phyloP scores from a whole-genome alignment of 2,329 filamentous ascomycete genomes.

The Aspergillus cejpii region DNA sequence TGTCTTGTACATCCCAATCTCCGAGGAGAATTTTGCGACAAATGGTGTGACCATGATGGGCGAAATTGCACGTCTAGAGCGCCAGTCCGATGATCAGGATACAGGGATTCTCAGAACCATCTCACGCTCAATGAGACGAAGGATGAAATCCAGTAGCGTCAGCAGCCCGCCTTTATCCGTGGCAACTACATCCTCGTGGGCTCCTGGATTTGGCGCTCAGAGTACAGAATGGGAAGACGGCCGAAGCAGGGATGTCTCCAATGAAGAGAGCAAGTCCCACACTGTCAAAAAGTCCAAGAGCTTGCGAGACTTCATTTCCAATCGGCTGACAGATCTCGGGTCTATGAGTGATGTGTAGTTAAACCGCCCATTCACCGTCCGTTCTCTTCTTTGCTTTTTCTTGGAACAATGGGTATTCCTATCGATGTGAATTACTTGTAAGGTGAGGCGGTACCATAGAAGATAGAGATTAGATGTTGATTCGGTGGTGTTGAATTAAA shows the following conservation, averaged over 20 bases:
- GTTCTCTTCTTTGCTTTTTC: neutral
- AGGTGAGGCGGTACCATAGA: neutral
- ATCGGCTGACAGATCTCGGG: constrained; percentile 9
- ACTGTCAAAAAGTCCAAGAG: constrained; percentile 23
- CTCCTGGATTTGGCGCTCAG: constrained; percentile 3
- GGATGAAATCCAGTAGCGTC: constrained; percentile 27
- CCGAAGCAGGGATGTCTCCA: constrained; percentile 4
- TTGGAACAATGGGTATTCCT: neutral
- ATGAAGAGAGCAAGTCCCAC: constrained; percentile 7
- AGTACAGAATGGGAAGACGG: constrained; percentile 2
- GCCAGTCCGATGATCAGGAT: constrained; percentile 39
- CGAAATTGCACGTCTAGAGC: constrained; percentile 57
- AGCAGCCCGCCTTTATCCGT: constrained; percentile 23
- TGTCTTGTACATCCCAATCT: constrained; percentile 62
- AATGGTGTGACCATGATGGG: constrained; percentile 63
- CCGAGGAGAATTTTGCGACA: constrained; percentile 65
- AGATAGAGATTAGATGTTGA: neutral
- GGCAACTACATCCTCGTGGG: constrained; percentile 18
- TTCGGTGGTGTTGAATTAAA: neutral
- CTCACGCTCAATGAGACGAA: constrained; percentile 36
- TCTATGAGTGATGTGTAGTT: constrained; percentile 3
- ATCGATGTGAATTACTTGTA: neutral
- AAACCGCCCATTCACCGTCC: neutral
- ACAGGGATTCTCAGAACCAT: constrained; percentile 37
- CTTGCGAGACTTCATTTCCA: constrained; percentile 16